Base-by-base conservation (phyloP, 768 basidiomycete species). In the Heimioporus sp. region DNA sequence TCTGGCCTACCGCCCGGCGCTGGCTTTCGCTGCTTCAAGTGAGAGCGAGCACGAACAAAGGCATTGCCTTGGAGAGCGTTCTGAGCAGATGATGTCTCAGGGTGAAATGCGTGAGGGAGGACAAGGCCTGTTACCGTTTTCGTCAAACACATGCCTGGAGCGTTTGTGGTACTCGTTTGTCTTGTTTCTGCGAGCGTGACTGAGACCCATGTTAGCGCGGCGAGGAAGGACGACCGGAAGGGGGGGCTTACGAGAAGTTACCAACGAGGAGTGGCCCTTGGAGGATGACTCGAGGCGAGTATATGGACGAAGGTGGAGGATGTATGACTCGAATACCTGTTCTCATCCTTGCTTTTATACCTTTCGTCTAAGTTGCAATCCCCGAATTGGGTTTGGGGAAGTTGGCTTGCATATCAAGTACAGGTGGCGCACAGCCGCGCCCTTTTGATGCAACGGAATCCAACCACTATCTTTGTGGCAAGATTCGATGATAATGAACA, bases 271-370 rank as follows among this genome's bases (percentile, higher is more conserved):
- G 21, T 15, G 16, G 5, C 15, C 10, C 11, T n/a, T 5, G n/a
- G 37, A 10, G 19, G 7, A 35, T 35, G 35, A 35, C 13, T 35
- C 16, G 35, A 36, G 11, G 4, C 2, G 28, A 32, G 43, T 20
- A 13, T 32, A 13, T 48, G 43, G 7, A 2, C 7, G 24, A 6
- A 7, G 24, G 24, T 28, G 5, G 5, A 28, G 24, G 24, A 28
- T 28, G 24, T 32, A 34, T 61, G 53, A 30, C 24, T 43, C 10
- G 28, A 15, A 17, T 19, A 24, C 28, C 2, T 2, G 13, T 3
- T 2, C 8, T 20, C 13, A 11, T 2, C 11, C 30, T 53, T 60
- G 3, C 11, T 34, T 56, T 63, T 61, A 55, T 63, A 59, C 36
- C 10, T 19, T 24, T 9, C n/a, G 24, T 28, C 5, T 7, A 28